Conservation (phyloP, 768 basidiomycete genomes). For the Glaciozyma antarctica region DNA sequence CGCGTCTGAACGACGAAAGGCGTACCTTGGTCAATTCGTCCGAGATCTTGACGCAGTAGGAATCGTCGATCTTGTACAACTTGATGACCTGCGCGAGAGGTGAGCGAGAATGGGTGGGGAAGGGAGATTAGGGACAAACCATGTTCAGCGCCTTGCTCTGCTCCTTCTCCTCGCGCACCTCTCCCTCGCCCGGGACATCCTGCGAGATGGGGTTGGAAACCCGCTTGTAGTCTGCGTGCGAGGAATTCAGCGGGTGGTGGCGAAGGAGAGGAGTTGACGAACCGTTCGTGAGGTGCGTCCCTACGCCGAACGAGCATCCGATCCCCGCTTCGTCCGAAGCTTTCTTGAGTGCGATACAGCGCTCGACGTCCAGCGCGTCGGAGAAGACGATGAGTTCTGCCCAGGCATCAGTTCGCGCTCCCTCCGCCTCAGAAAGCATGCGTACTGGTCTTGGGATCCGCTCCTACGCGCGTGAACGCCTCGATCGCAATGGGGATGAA, state of each 20-base stretch:
- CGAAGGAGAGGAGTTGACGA: background rate
- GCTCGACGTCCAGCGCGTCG: conserved; percentile 64
- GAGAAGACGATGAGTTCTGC: conserved; percentile 65
- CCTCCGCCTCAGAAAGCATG: background rate
- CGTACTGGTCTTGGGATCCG: conserved; percentile 51
- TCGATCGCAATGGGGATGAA: conserved; percentile 67
- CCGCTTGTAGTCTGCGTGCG: conserved; percentile 20
- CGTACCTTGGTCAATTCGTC: conserved; percentile 76
- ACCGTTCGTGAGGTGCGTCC: conserved; percentile 59
- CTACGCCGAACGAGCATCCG: conserved; percentile 74
- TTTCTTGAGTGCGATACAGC: conserved; percentile 57
- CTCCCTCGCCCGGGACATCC: conserved; percentile 42
- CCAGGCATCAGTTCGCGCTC: background rate
- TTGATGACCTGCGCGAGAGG: conserved; percentile 61
- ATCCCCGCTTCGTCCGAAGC: conserved; percentile 69
- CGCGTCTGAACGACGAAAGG: background rate
- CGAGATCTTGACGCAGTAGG: conserved; percentile 82
- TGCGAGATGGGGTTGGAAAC: conserved; percentile 17
- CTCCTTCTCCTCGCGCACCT: conserved; percentile 35
- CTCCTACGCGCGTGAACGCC: conserved; percentile 60
- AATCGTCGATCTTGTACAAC: conserved; percentile 60
- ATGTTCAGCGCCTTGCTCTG: conserved; percentile 55
- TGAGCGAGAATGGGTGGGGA: background rate
- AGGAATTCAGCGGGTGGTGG: background rate
- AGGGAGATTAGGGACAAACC: conserved; percentile 1